phyloP scores from a whole-genome alignment of 225 moss, liverwort and hornwort species.

The Takakia lepidozioides region DNA sequence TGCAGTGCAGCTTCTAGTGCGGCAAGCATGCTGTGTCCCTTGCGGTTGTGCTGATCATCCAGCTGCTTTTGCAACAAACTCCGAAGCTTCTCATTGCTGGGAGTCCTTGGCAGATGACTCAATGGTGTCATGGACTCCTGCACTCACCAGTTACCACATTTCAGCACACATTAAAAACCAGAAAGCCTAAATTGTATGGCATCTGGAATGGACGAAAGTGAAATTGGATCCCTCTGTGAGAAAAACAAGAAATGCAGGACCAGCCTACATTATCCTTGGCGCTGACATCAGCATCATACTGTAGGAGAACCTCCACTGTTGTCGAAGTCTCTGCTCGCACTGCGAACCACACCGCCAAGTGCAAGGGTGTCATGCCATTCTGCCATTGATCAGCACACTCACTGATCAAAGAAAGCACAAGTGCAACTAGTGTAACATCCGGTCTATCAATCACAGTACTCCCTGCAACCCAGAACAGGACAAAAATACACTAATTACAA shows the following conservation, averaged over 20 bases:
- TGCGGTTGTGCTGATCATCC: constrained; percentile 25
- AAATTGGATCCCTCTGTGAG: too few species aligned
- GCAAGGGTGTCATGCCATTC: constrained; percentile 51
- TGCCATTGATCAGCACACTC: constrained; percentile 4
- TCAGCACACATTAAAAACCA: too few species aligned
- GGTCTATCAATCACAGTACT: neutral
- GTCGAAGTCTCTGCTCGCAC: constrained; percentile 16
- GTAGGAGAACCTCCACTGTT: constrained; percentile 28
- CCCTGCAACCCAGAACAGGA: neutral
- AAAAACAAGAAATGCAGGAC: too few species aligned
- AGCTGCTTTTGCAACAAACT: constrained; percentile 19
- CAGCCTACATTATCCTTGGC: constrained; percentile 24
- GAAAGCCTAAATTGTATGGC: too few species aligned
- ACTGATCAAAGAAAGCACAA: neutral
- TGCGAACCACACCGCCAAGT: constrained; percentile 41
- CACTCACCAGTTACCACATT: constrained; percentile 2
- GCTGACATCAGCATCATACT: constrained; percentile 28
- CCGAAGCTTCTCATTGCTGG: constrained; percentile 30
- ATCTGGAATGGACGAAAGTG: too few species aligned
- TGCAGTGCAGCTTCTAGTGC: constrained; percentile 29
- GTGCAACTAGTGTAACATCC: neutral
- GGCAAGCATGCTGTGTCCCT: constrained; percentile 18
- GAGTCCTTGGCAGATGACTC: constrained; percentile 26
- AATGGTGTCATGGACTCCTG: constrained; percentile 36
- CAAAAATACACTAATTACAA: too few species aligned